A percentile compares a stretch with the other conserved stretches of the same genome.
Evolutionary conservation across 2,329 filamentous ascomycete species (phyloP).

Genomic region (Exophiala xenobiotica): DNA sequence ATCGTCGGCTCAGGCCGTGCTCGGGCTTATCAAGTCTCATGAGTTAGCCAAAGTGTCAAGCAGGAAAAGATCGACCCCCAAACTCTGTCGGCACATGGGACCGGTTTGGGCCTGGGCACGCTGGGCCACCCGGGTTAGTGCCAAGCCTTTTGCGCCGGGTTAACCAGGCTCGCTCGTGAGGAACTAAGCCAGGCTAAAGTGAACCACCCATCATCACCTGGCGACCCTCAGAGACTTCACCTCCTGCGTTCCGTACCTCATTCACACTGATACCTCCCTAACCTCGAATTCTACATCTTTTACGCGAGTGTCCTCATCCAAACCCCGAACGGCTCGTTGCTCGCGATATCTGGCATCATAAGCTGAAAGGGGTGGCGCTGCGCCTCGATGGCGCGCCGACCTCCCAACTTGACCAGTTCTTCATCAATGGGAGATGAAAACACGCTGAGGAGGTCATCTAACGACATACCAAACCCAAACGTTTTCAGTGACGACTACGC

Average conservation of each 20-base stretch:
- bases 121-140: too few relatives aligned
- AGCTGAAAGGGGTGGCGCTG: conserved; percentile 24
- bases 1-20: too few relatives aligned
- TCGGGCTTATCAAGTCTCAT: too few relatives aligned
- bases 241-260: background rate
- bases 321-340: background rate
- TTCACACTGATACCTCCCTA: background rate
- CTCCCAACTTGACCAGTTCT: conserved; percentile 15
- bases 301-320: background rate
- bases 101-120: too few relatives aligned
- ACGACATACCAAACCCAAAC: conserved; percentile 39
- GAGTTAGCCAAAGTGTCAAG: too few relatives aligned
- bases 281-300: too few relatives aligned
- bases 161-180: background rate
- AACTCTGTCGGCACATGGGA: too few relatives aligned
- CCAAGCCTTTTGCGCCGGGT: too few relatives aligned
- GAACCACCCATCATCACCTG: conserved; percentile 8
- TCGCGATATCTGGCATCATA: background rate
- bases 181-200: background rate
- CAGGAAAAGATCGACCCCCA: too few relatives aligned
- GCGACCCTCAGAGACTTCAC: conserved; percentile 14
- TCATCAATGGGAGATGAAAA: conserved; percentile 13
- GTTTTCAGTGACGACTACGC: conserved; percentile 52
- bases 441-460: conserved; percentile 20
- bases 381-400: conserved; percentile 28